Percentiles rank a stretch among this genome's conserved stretches.
These are phyloP conservation scores for Fusarium sambucinum DNA, from an alignment of 2,329 filamentous ascomycete species.

Conservation along the genomic window DNA sequence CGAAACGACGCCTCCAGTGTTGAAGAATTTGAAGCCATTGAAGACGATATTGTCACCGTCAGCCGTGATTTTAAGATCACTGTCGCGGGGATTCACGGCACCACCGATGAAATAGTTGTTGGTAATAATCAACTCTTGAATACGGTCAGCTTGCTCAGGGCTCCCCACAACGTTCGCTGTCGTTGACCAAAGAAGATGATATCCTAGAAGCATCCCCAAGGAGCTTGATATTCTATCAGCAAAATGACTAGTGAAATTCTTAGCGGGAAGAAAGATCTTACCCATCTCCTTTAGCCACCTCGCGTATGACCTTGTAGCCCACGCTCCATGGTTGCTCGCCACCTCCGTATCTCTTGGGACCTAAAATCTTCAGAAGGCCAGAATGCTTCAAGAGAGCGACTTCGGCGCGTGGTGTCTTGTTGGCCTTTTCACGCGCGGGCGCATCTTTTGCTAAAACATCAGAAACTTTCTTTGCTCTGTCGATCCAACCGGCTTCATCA, in stretches of 20 bases:
- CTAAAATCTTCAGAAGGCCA: constrained; percentile 55
- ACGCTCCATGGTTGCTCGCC: constrained; percentile 60
- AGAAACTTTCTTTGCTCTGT: constrained; percentile 43
- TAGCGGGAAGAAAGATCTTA: constrained; percentile 43
- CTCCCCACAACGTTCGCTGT: constrained; percentile 20
- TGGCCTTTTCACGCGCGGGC: constrained; percentile 53
- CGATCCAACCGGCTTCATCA: constrained; percentile 53
- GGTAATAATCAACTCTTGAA: constrained; percentile 67
- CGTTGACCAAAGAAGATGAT: constrained; percentile 23
- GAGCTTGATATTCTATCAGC: constrained; percentile 54
- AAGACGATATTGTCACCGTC: constrained; percentile 69
- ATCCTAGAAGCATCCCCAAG: constrained; percentile 67
- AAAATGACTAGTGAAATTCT: background rate
- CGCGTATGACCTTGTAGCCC: constrained; percentile 69
- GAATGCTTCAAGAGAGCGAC: constrained; percentile 58
- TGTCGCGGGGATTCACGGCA: constrained; percentile 74
- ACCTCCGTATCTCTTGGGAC: constrained; percentile 57
- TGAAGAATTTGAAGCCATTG: constrained; percentile 74
- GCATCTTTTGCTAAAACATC: constrained; percentile 16
- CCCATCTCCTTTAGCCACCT: constrained; percentile 74
- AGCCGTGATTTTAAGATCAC: constrained; percentile 59
- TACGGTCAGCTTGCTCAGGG: constrained; percentile 67
- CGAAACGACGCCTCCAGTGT: constrained; percentile 74
- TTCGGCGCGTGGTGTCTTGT: constrained; percentile 57
- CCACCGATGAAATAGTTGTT: constrained; percentile 76